Evolutionary conservation across 768 basidiomycete species (phyloP).

Genomic region (Suillus fuscotomentosus): DNA sequence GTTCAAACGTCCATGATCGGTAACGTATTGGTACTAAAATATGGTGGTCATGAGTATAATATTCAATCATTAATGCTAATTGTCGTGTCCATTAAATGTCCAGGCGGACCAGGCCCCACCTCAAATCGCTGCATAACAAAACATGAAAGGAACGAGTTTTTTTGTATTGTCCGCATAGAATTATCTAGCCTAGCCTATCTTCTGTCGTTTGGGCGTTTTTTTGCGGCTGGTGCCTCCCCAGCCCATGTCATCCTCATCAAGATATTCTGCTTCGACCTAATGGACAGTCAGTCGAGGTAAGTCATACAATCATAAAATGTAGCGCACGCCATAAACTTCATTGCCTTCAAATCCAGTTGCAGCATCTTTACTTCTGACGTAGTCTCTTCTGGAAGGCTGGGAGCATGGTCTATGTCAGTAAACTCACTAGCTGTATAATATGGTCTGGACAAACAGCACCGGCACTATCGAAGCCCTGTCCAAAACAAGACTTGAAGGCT

Average conservation of each 20-base stretch:
- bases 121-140: neutral
- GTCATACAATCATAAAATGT: neutral
- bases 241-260: constrained; percentile 28
- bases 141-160: neutral
- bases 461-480: constrained; percentile 12
- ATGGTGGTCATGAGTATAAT: neutral
- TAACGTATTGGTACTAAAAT: neutral
- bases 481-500: constrained; percentile 22
- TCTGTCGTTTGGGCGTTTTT: constrained; percentile 4
- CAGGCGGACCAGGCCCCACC: neutral
- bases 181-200: neutral
- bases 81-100: neutral
- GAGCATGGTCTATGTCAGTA: neutral
- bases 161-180: neutral
- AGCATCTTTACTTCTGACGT: constrained; percentile 11
- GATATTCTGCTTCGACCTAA: constrained; percentile 22
- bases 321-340: constrained; percentile 20
- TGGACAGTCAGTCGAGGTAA: neutral
- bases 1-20: neutral
- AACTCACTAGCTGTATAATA: neutral
- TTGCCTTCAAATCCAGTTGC: constrained; percentile 18
- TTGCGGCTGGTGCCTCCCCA: constrained; percentile 17
- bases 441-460: constrained; percentile 11
- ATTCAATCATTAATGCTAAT: neutral
- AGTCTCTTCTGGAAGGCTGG: constrained; percentile 16